A percentile compares a stretch with the other conserved stretches of the same genome.
Evolutionary conservation across 202 grass and related monocot species (phyloP).

Genomic region (Setaria viridis): DNA sequence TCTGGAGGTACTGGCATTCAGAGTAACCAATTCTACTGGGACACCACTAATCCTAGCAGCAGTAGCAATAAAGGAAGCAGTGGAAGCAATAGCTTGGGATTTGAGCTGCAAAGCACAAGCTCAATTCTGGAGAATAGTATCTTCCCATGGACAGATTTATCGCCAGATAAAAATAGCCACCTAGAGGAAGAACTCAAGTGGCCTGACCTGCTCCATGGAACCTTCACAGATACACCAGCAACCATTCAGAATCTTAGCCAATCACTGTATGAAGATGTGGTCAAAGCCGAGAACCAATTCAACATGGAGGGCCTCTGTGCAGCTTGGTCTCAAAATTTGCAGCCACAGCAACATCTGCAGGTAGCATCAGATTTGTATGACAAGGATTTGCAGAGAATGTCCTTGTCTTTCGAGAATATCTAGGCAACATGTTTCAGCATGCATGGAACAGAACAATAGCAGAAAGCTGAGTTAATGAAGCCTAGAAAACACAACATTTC

Average conservation of each 20-base stretch:
- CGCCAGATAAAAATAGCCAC: slow-evolving; percentile 52
- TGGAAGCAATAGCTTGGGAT: slow-evolving; percentile 47
- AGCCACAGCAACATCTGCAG: slow-evolving; percentile 52
- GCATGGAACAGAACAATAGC: slow-evolving; percentile 39
- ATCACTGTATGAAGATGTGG: slow-evolving; percentile 50
- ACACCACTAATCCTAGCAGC: slow-evolving; percentile 48
- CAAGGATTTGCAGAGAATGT: slow-evolving; percentile 66
- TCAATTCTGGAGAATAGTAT: slow-evolving; percentile 50
- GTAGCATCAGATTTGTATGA: slow-evolving; percentile 51
- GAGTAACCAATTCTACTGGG: slow-evolving; percentile 44
- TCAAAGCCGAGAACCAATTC: slow-evolving; percentile 59
- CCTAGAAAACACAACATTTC: slow-evolving; percentile 39
- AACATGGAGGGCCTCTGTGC: slow-evolving; percentile 50
- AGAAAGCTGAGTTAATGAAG: slow-evolving; percentile 41
- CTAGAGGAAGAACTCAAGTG: slow-evolving; percentile 73
- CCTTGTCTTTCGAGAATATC: slow-evolving; percentile 63
- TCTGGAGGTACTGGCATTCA: slow-evolving; percentile 39
- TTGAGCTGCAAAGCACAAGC: slow-evolving; percentile 59
- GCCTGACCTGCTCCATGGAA: slow-evolving; percentile 56
- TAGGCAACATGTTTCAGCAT: slow-evolving; percentile 49
- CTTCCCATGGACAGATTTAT: slow-evolving; percentile 59
- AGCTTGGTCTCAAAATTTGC: slow-evolving; percentile 54
- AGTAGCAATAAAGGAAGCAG: slow-evolving; percentile 57
- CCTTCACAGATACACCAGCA: slow-evolving; percentile 41
- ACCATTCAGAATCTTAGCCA: slow-evolving; percentile 42